These are phyloP conservation scores for Tetracladium maxilliforme DNA, from an alignment of 2,329 filamentous ascomycete genomes.

Conservation along the genomic window DNA sequence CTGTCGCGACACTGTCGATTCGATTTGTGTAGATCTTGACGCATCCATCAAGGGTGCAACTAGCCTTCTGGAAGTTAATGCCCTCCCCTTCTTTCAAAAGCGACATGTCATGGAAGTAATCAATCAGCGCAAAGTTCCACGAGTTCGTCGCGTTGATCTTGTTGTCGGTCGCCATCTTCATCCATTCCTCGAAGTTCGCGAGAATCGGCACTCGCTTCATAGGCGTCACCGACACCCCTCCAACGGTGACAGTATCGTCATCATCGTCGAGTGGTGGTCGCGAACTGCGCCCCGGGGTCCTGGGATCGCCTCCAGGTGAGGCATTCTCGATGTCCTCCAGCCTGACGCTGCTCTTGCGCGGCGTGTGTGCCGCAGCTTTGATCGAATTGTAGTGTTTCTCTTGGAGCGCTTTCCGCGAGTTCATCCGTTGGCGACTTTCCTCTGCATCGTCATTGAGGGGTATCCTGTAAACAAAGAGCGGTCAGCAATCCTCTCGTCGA, in stretches of 20 bases:
- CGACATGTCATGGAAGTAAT: constrained; percentile 99
- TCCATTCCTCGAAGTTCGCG: constrained; percentile 99
- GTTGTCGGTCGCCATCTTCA: constrained; percentile 99
- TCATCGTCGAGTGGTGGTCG: constrained; percentile 24
- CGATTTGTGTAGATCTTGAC: constrained; percentile 99
- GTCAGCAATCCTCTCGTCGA: background rate
- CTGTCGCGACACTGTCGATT: constrained; percentile 94
- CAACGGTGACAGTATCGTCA: constrained; percentile 49
- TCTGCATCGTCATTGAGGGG: constrained; percentile 90
- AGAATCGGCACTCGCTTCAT: constrained; percentile 93
- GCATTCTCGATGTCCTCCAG: constrained; percentile 42
- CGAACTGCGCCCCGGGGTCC: constrained; percentile 30
- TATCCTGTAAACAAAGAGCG: constrained; percentile 40
- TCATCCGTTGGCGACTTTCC: constrained; percentile 78
- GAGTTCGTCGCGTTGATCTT: constrained; percentile 97
- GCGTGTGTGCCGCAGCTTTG: constrained; percentile 64
- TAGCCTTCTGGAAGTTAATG: constrained; percentile 97
- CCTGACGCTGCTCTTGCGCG: constrained; percentile 46
- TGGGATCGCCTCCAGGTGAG: constrained; percentile 33
- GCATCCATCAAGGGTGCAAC: constrained; percentile 91
- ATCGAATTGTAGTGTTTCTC: constrained; percentile 88
- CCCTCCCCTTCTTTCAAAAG: constrained; percentile 89
- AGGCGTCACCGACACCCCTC: constrained; percentile 69
- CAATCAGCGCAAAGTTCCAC: constrained; percentile 99
- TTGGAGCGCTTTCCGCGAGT: constrained; percentile 76